These are phyloP conservation scores for Pseudodiploospora longispora DNA, from an alignment of 2,329 filamentous ascomycete genomes.

Conservation along the genomic window DNA sequence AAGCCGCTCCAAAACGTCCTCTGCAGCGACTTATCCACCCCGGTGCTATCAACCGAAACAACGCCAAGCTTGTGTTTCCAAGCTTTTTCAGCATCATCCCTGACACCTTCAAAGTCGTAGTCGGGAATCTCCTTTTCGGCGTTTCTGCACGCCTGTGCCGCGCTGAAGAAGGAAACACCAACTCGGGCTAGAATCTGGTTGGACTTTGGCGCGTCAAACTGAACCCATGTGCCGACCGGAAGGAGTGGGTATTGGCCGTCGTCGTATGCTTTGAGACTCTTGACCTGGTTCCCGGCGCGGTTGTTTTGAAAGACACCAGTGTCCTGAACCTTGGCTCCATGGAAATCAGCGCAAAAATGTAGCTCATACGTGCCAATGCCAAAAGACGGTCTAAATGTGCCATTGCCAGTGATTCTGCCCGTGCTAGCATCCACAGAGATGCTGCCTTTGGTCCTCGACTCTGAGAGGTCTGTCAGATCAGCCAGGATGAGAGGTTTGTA, in stretches of 20 bases:
- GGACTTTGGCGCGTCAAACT: conserved; percentile 38
- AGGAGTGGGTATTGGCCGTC: conserved; percentile 16
- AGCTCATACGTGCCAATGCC: conserved; percentile 48
- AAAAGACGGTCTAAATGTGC: conserved; percentile 52
- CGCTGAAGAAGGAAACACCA: conserved; percentile 63
- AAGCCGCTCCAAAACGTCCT: conserved; percentile 63
- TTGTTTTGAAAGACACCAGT: conserved; percentile 52
- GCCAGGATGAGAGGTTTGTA: conserved; percentile 46
- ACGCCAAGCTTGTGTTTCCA: conserved; percentile 58
- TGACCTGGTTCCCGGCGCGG: conserved; percentile 36
- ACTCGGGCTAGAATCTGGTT: conserved; percentile 55
- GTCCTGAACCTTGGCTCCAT: conserved; percentile 41
- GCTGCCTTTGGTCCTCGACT: conserved; percentile 15
- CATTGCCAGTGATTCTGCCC: conserved; percentile 51
- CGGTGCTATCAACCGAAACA: conserved; percentile 46
- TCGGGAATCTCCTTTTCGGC: conserved; percentile 61
- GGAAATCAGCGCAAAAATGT: conserved; percentile 55
- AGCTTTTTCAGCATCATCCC: conserved; percentile 44
- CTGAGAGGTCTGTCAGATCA: conserved; percentile 49
- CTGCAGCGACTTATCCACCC: conserved; percentile 48
- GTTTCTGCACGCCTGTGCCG: conserved; percentile 59
- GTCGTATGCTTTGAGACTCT: conserved; percentile 25
- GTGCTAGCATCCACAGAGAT: conserved; percentile 29
- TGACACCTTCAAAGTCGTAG: conserved; percentile 53
- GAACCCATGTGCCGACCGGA: conserved; percentile 52